These are phyloP conservation scores for Pseudozyma sp. DNA, from an alignment of 1,284 basidiomycete genomes.

Conservation along the genomic window DNA sequence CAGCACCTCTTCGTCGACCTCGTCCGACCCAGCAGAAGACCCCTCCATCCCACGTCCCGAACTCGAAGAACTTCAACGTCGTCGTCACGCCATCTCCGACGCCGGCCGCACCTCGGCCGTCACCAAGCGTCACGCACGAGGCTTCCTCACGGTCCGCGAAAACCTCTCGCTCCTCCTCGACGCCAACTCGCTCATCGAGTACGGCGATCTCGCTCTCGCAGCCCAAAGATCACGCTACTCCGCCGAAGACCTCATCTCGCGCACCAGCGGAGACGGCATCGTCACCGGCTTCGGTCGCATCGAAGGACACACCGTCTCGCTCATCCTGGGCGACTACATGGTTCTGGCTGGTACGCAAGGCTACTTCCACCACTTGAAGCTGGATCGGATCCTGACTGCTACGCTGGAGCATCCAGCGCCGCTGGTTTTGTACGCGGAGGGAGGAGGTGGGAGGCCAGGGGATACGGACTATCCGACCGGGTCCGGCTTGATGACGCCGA, in stretches of 20 bases:
- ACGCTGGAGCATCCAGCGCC: slow-evolving; percentile 40
- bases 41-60: slow-evolving; percentile 30
- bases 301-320: slow-evolving; percentile 14
- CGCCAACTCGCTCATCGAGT: slow-evolving; percentile 44
- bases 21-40: slow-evolving; percentile 11
- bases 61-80: slow-evolving; percentile 22
- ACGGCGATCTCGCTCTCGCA: slow-evolving; percentile 46
- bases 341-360: slow-evolving; percentile 57
- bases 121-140: slow-evolving; percentile 39
- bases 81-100: slow-evolving; percentile 15
- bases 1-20: neutral
- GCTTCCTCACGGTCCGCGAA: slow-evolving; percentile 50
- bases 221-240: slow-evolving; percentile 30
- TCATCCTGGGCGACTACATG: slow-evolving; percentile 51
- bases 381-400: slow-evolving; percentile 44
- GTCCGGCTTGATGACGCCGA: slow-evolving; percentile 42
- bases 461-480: slow-evolving; percentile 39
- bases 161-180: slow-evolving; percentile 45
- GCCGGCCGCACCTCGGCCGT: slow-evolving; percentile 21
- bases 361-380: slow-evolving; percentile 49
- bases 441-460: slow-evolving; percentile 53
- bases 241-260: slow-evolving; percentile 19
- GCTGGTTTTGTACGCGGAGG: slow-evolving; percentile 55
- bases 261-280: slow-evolving; percentile 52
- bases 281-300: slow-evolving; percentile 48